Evolutionary conservation across 352 stramenopile genomes (phyloP).

Genomic region (Saprolegnia diclina): DNA sequence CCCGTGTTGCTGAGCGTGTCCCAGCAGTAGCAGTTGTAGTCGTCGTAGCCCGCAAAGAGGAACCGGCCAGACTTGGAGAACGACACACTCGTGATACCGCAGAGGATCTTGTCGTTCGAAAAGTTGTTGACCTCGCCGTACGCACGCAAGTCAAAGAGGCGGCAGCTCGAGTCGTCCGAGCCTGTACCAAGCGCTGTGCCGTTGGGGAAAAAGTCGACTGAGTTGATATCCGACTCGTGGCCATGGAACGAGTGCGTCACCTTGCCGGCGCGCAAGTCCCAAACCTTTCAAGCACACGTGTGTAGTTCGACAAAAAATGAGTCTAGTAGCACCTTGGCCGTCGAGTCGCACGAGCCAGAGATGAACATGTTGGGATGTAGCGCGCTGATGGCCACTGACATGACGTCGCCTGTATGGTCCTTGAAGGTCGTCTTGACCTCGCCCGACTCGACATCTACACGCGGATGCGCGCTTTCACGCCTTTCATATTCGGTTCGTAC

Average conservation of each 20-base stretch:
- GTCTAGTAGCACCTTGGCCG: slow-evolving; percentile 61
- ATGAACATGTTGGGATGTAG: slow-evolving; percentile 97
- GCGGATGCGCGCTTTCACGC: background rate
- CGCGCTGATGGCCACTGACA: slow-evolving; percentile 94
- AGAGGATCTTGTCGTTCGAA: slow-evolving; percentile 94
- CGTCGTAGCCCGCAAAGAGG: slow-evolving; percentile 97
- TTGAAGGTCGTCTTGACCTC: slow-evolving; percentile 93
- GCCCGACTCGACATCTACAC: slow-evolving; percentile 87
- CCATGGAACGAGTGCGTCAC: slow-evolving; percentile 96
- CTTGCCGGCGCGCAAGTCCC: slow-evolving; percentile 95
- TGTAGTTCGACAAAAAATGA: too few species aligned
- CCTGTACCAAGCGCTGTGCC: slow-evolving; percentile 92
- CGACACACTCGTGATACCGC: slow-evolving; percentile 95
- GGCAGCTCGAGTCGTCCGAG: slow-evolving; percentile 95
- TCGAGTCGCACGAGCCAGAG: slow-evolving; percentile 95
- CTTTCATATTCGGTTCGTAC: background rate
- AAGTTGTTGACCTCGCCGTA: slow-evolving; percentile 97
- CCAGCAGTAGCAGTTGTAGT: slow-evolving; percentile 98
- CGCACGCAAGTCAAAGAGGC: slow-evolving; percentile 95
- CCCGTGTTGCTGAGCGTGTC: slow-evolving; percentile 90
- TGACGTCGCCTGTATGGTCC: slow-evolving; percentile 97
- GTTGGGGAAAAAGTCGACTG: slow-evolving; percentile 96
- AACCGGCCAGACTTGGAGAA: slow-evolving; percentile 95
- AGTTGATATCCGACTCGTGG: slow-evolving; percentile 99
- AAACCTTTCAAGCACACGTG: slow-evolving; percentile 49